Evolutionary conservation across 106 monocot species (phyloP).

Genomic region (Dioscorea dumetorum): DNA sequence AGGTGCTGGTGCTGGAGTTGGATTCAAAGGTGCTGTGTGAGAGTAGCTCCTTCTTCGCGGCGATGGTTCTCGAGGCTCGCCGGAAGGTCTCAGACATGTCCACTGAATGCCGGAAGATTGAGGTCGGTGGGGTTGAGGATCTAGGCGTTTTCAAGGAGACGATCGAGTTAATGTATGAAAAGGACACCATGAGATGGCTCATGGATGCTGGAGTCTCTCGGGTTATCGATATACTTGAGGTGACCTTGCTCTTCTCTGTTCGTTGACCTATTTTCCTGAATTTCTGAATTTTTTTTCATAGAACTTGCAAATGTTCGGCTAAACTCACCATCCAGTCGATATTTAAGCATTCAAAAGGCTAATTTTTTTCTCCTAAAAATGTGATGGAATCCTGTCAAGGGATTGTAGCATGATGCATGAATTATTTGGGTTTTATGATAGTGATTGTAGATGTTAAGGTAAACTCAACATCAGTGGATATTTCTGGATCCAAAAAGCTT

Average conservation of each 20-base stretch:
- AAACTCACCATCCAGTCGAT: no score
- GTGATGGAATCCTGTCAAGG: no score
- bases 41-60: slow-evolving; percentile 48
- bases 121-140: slow-evolving; percentile 56
- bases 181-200: slow-evolving; percentile 37
- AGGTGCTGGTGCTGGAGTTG: slow-evolving; percentile 47
- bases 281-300: no score
- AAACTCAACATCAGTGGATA: no score
- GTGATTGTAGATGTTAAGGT: no score
- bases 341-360: no score
- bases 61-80: slow-evolving; percentile 23
- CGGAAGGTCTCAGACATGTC: slow-evolving; percentile 14
- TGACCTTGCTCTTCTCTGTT: slow-evolving; percentile 10
- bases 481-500: no score
- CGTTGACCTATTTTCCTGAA: neutral
- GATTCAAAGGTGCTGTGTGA: slow-evolving; percentile 49
- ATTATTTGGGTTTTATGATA: no score
- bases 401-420: no score
- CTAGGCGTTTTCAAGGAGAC: slow-evolving; percentile 61
- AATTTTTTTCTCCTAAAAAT: no score
- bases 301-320: no score
- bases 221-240: slow-evolving; percentile 76
- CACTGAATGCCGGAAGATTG: slow-evolving; percentile 37
- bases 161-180: slow-evolving; percentile 76
- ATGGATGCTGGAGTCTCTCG: slow-evolving; percentile 52